These are phyloP conservation scores for Scutellaria barbata DNA, from an alignment of 257 asterid genomes.

Conservation along the genomic window DNA sequence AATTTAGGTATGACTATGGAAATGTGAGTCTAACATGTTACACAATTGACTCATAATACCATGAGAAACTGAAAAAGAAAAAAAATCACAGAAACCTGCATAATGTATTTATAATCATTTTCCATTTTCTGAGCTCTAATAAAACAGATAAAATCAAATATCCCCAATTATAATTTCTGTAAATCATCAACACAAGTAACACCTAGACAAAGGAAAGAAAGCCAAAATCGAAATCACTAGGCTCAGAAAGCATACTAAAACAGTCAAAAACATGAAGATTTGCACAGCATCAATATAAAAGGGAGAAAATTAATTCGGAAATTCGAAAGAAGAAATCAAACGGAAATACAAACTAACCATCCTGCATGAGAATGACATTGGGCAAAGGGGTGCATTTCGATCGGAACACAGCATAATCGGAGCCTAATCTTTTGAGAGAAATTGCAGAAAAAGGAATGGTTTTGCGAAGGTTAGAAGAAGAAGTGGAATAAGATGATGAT, in stretches of 20 bases:
- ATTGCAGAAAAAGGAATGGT: constrained; percentile 37
- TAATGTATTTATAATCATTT: background rate
- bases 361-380: constrained; percentile 69
- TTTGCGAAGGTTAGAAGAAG: constrained; percentile 38
- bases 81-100: background rate
- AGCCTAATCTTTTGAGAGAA: constrained; percentile 41
- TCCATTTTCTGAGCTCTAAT: background rate
- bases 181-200: constrained; percentile 10
- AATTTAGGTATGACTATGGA: constrained; percentile 29
- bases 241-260: constrained; percentile 18
- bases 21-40: constrained; percentile 24
- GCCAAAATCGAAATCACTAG: constrained; percentile 17
- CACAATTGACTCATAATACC: background rate
- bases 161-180: background rate
- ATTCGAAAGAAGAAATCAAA: background rate
- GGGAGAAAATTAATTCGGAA: background rate
- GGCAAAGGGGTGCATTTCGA: constrained; percentile 46
- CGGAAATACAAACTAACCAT: constrained; percentile 54
- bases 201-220: background rate
- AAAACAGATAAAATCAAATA: background rate
- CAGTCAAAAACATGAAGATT: background rate
- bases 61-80: background rate
- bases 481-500: constrained; percentile 51
- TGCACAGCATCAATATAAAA: constrained; percentile 1
- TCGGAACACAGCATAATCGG: constrained; percentile 50